These are phyloP conservation scores for Hyphopichia pseudoburtonii DNA, from an alignment of 1,139 yeast genomes.

Conservation along the genomic window DNA sequence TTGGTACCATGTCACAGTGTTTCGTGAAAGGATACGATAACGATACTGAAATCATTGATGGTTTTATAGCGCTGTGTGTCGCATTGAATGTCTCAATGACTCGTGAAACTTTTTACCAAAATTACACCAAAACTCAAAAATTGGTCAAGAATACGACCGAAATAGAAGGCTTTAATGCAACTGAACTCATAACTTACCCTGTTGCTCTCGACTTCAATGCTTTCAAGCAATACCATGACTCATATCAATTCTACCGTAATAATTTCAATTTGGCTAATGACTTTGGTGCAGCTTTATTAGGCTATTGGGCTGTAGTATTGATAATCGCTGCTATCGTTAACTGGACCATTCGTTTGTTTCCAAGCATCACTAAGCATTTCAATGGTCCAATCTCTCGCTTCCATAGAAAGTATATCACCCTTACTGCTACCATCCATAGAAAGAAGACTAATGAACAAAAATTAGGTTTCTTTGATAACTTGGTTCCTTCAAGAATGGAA, in stretches of 20 bases:
- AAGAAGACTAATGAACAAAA: conserved; percentile 22
- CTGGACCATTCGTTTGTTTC: conserved; percentile 19
- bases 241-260: conserved; percentile 31
- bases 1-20: conserved; percentile 20
- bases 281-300: conserved; percentile 18
- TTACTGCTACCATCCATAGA: conserved; percentile 38
- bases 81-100: conserved; percentile 8
- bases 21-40: conserved; percentile 17
- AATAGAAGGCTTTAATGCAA: conserved; percentile 11
- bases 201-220: conserved; percentile 8
- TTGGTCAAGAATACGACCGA: conserved; percentile 9
- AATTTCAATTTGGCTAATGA: conserved; percentile 27
- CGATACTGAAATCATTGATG: conserved; percentile 12
- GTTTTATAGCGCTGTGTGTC: conserved; percentile 15
- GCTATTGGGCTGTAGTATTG: conserved; percentile 21
- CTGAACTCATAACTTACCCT: conserved; percentile 15
- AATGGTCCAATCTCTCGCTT: conserved; percentile 23
- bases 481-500: conserved; percentile 25
- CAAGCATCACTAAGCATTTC: conserved; percentile 7
- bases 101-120: conserved; percentile 9
- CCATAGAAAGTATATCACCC: conserved; percentile 34
- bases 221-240: conserved; percentile 9
- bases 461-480: conserved; percentile 1
- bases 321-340: conserved; percentile 17
- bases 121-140: conserved; percentile 6